phyloP scores from a whole-genome alignment of 192 early-diverging fungal species.

The Umbelopsis sp. region DNA sequence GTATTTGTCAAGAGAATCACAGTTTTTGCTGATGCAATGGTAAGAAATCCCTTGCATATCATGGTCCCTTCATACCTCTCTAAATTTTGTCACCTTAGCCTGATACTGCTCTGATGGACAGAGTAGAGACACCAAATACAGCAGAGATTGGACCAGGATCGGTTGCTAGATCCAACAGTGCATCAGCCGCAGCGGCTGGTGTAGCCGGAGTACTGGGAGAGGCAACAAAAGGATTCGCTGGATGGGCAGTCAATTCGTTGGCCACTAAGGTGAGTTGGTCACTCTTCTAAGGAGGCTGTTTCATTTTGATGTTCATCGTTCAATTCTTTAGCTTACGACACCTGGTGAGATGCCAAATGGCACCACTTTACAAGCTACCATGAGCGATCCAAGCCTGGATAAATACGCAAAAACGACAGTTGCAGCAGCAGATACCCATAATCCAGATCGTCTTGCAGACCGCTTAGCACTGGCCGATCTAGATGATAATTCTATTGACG shows the following conservation, averaged over 20 bases:
- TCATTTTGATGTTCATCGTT: conserved; percentile 26
- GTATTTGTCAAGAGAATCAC: conserved; percentile 70
- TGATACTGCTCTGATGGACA: conserved; percentile 49
- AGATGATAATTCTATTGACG: conserved; percentile 25
- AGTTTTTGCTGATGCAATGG: conserved; percentile 69
- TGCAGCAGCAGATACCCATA: conserved; percentile 19
- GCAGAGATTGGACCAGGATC: conserved; percentile 36
- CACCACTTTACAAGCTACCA: background rate
- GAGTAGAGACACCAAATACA: conserved; percentile 23
- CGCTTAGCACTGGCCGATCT: conserved; percentile 39
- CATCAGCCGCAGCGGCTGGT: conserved; percentile 28
- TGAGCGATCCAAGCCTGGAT: conserved; percentile 22
- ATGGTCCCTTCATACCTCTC: background rate
- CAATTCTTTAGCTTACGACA: conserved; percentile 32
- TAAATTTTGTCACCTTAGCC: conserved; percentile 35
- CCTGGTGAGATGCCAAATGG: conserved; percentile 36
- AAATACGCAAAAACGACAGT: conserved; percentile 26
- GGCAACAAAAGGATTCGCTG: conserved; percentile 75
- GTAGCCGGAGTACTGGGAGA: conserved; percentile 48
- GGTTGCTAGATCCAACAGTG: conserved; percentile 32
- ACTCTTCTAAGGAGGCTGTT: conserved; percentile 20
- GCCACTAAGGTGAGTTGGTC: conserved; percentile 53
- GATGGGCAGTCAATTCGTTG: conserved; percentile 88
- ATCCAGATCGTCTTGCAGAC: conserved; percentile 35
- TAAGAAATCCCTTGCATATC: background rate